Percentiles rank a stretch among this genome's conserved stretches.
Evolutionary conservation across 805 yeast genomes (phyloP).

Genomic region (Spathaspora boniae): DNA sequence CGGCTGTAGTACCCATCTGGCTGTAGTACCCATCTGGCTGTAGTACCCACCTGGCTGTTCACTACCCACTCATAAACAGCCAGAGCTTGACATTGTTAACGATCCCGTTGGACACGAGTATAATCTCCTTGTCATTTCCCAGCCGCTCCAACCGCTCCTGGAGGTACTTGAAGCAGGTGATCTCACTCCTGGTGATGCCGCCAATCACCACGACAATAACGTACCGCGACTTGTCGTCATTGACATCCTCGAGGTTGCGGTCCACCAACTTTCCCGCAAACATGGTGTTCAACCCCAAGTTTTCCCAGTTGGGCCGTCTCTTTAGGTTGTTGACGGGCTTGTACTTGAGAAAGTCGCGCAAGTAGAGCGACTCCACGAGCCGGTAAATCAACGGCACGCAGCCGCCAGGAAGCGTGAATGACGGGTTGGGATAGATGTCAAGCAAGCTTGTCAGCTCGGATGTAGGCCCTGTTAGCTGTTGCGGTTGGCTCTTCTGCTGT

Average conservation of each 20-base stretch:
- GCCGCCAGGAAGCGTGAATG: conserved; percentile 75
- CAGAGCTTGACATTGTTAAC: conserved; percentile 32
- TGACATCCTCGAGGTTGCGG: conserved; percentile 28
- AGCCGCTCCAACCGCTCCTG: conserved; percentile 38
- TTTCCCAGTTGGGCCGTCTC: conserved; percentile 44
- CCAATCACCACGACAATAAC: conserved; percentile 64
- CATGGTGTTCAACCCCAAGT: conserved; percentile 36
- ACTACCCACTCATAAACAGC: conserved; percentile 3
- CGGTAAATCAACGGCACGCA: conserved; percentile 71
- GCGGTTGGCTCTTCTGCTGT: conserved; percentile 6
- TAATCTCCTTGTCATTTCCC: conserved; percentile 29
- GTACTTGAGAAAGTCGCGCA: conserved; percentile 46
- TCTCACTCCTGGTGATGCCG: conserved; percentile 83
- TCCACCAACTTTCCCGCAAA: conserved; percentile 40
- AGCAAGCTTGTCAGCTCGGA: conserved; percentile 10
- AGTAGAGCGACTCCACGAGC: conserved; percentile 64
- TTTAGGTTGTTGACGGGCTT: conserved; percentile 35
- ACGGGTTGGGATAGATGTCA: conserved; percentile 43
- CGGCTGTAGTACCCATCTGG: no score
- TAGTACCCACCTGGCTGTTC: neutral
- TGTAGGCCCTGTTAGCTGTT: no score
- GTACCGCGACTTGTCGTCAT: conserved; percentile 13
- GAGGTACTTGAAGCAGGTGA: conserved; percentile 66
- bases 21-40: neutral
- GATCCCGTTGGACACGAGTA: conserved; percentile 44